These are phyloP conservation scores for Nitzschia putrida DNA, from an alignment of 108 stramenopile genomes.

Conservation along the genomic window DNA sequence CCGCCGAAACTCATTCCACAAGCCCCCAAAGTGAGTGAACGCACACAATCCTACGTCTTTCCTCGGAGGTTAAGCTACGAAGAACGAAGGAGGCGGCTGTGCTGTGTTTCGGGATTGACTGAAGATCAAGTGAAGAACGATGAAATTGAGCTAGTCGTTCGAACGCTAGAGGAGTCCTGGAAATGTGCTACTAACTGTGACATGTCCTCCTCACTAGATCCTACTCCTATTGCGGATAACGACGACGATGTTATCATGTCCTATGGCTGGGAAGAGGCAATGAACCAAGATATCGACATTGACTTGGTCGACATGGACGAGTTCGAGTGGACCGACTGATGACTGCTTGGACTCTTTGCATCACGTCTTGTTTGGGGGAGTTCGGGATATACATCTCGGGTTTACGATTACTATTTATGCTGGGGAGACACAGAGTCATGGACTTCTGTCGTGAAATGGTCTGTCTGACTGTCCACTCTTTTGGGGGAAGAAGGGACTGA, in stretches of 20 bases:
- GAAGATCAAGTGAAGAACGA: slow-evolving; percentile 41
- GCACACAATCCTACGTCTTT: slow-evolving; percentile 32
- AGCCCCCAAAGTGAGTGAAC: slow-evolving; percentile 23
- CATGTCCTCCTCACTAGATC: slow-evolving; percentile 3
- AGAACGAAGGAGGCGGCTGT: slow-evolving; percentile 32
- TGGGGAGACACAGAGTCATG: no score
- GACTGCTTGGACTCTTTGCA: no score
- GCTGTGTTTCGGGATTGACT: slow-evolving; percentile 18
- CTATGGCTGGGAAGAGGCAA: slow-evolving; percentile 15
- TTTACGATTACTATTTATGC: no score
- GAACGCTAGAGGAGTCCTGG: slow-evolving; percentile 37
- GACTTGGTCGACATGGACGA: slow-evolving; percentile 34
- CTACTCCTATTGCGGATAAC: slow-evolving; percentile 15
- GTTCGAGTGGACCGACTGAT: slow-evolving; percentile 35
- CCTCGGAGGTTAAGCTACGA: slow-evolving; percentile 37
- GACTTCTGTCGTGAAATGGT: no score
- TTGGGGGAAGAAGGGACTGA: no score
- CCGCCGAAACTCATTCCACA: slow-evolving; percentile 6
- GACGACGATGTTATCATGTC: slow-evolving; percentile 12
- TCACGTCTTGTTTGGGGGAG: no score
- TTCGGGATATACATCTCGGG: no score
- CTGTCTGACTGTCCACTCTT: no score
- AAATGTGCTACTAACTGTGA: slow-evolving; percentile 1
- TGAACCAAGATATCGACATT: slow-evolving; percentile 16
- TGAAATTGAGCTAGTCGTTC: slow-evolving; percentile 40